phyloP scores from a whole-genome alignment of 2,329 filamentous ascomycete genomes.

The Colletotrichum magnum region DNA sequence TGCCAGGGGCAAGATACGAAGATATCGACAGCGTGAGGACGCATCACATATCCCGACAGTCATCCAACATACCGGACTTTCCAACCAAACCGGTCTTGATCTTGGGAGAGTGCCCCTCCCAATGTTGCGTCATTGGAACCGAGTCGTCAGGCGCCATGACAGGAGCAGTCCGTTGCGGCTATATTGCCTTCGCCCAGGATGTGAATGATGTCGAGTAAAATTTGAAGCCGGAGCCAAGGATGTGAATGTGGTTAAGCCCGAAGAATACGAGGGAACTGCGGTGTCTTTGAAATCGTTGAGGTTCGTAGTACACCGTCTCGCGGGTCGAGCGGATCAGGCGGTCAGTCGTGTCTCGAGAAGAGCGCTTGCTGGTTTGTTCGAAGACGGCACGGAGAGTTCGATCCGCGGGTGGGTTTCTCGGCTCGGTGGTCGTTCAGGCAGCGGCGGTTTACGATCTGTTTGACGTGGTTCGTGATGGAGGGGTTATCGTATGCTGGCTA shows the following conservation, averaged over 20 bases:
- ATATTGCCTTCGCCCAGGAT: not conserved
- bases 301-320: too few species aligned
- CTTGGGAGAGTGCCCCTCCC: conserved; percentile 27
- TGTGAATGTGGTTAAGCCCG: too few species aligned
- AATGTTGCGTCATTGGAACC: conserved; percentile 27
- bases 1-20: not conserved
- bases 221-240: too few species aligned
- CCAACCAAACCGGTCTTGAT: conserved; percentile 31
- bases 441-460: not conserved
- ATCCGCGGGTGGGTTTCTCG: too few species aligned
- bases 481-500: not conserved
- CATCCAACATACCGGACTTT: conserved; percentile 29
- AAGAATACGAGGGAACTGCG: too few species aligned
- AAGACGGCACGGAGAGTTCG: too few species aligned
- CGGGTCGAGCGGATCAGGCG: too few species aligned
- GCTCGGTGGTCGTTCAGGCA: not conserved
- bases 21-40: not conserved
- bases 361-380: too few species aligned
- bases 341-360: too few species aligned
- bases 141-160: conserved; percentile 31
- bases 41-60: not conserved
- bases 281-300: too few species aligned
- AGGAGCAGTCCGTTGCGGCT: conserved; percentile 8
- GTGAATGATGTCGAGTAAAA: not conserved
- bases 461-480: conserved; percentile 1